Conservation (phyloP, 345 rosid species). For the Crucihimalaya himalaica region DNA sequence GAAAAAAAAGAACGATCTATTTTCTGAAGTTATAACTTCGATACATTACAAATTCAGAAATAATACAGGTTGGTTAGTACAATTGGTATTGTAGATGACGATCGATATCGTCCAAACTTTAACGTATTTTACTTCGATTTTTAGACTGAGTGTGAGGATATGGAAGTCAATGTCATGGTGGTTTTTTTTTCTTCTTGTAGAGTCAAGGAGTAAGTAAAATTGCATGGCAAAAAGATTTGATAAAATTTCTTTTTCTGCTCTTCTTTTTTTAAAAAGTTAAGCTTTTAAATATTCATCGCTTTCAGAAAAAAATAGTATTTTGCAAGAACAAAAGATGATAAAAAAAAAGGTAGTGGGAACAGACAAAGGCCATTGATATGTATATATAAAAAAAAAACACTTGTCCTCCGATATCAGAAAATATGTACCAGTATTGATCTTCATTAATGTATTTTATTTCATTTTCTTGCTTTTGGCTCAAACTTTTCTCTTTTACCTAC, state of each 20-base stretch:
- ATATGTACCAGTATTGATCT: neutral
- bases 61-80: neutral
- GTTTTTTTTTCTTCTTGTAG: neutral
- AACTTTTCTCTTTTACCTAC: conserved; percentile 29
- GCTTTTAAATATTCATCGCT: conserved; percentile 20
- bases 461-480: conserved; percentile 34
- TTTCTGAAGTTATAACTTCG: too few relatives aligned
- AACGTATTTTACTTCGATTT: neutral
- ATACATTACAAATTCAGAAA: neutral
- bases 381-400: neutral
- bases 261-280: conserved; percentile 19
- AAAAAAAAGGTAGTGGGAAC: conserved; percentile 35
- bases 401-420: conserved; percentile 24
- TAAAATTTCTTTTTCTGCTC: neutral
- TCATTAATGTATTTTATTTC: neutral
- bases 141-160: neutral
- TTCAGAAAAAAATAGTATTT: conserved; percentile 20
- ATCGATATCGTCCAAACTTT: neutral
- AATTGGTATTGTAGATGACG: neutral
- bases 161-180: conserved; percentile 1
- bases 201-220: neutral
- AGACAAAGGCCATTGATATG: conserved; percentile 30
- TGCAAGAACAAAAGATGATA: conserved; percentile 22
- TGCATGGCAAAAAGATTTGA: conserved; percentile 29
- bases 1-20: too few relatives aligned